These are phyloP conservation scores for Eimeria sp. DNA, from an alignment of 169 alveolate species.

Conservation along the genomic window DNA sequence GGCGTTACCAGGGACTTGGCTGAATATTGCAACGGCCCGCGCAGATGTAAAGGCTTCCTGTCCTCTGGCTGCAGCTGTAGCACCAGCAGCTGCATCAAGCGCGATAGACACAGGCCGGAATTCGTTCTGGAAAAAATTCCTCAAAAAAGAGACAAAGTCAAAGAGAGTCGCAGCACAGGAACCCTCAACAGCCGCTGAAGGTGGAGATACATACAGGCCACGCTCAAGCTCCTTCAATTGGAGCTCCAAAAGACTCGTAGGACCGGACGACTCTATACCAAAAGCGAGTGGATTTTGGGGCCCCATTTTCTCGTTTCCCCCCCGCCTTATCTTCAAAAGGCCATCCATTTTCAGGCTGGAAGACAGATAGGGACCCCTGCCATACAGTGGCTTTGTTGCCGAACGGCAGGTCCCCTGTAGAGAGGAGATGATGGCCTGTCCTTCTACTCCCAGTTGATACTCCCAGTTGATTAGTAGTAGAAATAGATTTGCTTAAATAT, in stretches of 20 bases:
- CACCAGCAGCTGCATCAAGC: slow-evolving; percentile 1
- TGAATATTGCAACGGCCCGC: neutral
- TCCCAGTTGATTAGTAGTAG: neutral
- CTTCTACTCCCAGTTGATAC: no score
- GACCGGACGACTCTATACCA: neutral
- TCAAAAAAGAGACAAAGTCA: slow-evolving; percentile 24
- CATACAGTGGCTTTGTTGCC: neutral
- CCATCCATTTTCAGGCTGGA: neutral
- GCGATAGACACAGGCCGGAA: neutral
- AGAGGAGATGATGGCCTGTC: neutral
- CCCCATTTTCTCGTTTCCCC: neutral
- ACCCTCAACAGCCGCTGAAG: neutral
- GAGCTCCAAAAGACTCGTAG: slow-evolving; percentile 58
- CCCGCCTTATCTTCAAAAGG: neutral
- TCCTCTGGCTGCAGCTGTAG: neutral
- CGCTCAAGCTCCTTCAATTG: slow-evolving; percentile 13
- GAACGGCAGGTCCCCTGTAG: neutral
- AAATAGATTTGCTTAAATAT: neutral
- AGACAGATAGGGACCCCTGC: neutral
- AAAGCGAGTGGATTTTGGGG: neutral
- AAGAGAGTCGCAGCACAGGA: slow-evolving; percentile 7
- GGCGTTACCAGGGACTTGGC: slow-evolving; percentile 49
- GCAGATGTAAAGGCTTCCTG: neutral
- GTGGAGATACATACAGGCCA: neutral
- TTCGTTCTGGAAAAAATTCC: neutral